Evolutionary conservation across 2,329 filamentous ascomycete species (phyloP), one percentile per base, ranked within the genome.

Genomic region (Sphaceloma murrayae): DNA sequence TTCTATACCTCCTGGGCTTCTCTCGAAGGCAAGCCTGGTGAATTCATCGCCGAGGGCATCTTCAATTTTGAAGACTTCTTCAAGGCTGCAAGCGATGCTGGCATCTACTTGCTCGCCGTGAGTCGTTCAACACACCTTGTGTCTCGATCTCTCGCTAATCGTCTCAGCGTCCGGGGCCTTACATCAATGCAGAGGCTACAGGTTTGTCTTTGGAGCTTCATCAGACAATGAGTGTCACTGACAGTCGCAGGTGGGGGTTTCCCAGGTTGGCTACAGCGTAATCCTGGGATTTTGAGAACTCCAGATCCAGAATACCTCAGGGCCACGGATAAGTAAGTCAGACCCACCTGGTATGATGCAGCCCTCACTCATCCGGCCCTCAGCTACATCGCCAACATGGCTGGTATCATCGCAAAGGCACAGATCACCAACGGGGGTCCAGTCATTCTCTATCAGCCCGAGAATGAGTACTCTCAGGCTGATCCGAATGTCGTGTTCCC

Each of bases 401-500:
- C 73, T 18, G 68, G 69, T 9, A 76, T 79, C 6, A 80, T 93
- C 51, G 81, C 84, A 3, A 75, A 78, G 45, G 78, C 75, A 0
- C 84, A 91, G 54, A 88, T 93, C 54, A 89, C 83, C 1, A 84
- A 88, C 43, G 85, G 82, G 0, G 85, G 85, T 0, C 84, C 84
- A 0, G 72, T 93, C 5, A 85, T 93, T 48, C 64, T 89, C 1
- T 72, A 82, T 31, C 85, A 93, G 58, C 80, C 82, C 0, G 85
- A 93, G 58, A 93, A 91, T 50, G 85, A 91, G 58, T 88, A 89
- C 56, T 78, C 73, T 1, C 61, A 66, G 13, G 68, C 67, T 1
- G 62, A 64, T 11, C 11, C 29, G 14, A 34, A 34, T 22, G 32
- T 34, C 11, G 21, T 34, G n/a, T 84, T 81, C 51, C 80, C 80